Evolutionary conservation across 1,284 basidiomycete genomes (phyloP), one percentile per base, ranked within the genome.

Genomic region (Sphagnurus paluster): DNA sequence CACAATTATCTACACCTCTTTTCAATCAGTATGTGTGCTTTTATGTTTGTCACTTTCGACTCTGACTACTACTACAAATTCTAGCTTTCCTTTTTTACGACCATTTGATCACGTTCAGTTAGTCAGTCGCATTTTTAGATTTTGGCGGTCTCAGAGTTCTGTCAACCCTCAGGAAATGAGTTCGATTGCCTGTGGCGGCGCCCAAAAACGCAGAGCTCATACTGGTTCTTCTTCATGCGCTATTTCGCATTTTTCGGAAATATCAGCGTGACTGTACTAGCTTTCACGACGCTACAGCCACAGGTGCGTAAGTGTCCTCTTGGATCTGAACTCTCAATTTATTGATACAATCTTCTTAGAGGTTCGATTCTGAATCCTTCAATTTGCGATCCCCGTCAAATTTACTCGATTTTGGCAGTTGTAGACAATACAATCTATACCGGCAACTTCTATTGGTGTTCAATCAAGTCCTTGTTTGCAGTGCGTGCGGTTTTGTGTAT

Each of bases 141-240:
- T 32, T 37, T 32, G 5, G n/a, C 20, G 4, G 13, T 13, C 23
- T 32, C 21, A 26, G 20, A 44, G 5, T 9, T 10, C 30, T 34
- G 23, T 43, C 21, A 37, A 40, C 34, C 29, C 2, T 19, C 13
- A 70, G 69, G 56, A 5, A 56, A 62, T 30, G 75, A 77, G 56
- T 49, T 74, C 17, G 55, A 63, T 5, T 66, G 64, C 41, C 52
- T 76, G 4, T 76, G 75, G 75, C 56, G 53, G 41, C 61, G 65
- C 26, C 63, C 60, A 3, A 68, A 68, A 41, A 62, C 60, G 1
- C 48, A 52, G 10, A 68, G 72, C 42, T 61, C 70, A 1, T 63
- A 66, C 36, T 66, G 66, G 53, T 76, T 76, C 55, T 65, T 75
- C 36, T 24, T 71, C 19, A 73, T 72, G 45, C 71, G 75, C 5